Conservation (phyloP, 495 filamentous ascomycete species). For the Podospora sp. region DNA sequence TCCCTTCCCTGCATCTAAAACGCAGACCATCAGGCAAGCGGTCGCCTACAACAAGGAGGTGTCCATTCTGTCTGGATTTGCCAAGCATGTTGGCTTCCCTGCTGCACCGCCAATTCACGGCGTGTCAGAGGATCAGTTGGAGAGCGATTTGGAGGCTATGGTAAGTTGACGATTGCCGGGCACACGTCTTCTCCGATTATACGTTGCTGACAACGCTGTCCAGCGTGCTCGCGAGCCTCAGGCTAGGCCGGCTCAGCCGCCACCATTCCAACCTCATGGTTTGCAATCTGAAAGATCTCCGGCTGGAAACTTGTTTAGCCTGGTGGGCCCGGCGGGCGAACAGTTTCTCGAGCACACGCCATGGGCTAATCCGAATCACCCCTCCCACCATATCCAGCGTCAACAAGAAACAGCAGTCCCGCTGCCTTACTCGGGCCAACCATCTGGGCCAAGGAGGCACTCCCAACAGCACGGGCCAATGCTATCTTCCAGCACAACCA, state of each 20-base stretch:
- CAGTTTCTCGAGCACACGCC: slow-evolving; percentile 80
- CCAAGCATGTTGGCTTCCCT: slow-evolving; percentile 93
- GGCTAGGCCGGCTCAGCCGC: slow-evolving; percentile 15
- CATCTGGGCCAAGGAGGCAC: slow-evolving; percentile 35
- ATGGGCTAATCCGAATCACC: slow-evolving; percentile 88
- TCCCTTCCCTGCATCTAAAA: slow-evolving; percentile 68
- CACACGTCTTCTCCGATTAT: not conserved
- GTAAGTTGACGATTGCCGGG: slow-evolving; percentile 56
- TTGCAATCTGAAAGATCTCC: slow-evolving; percentile 23
- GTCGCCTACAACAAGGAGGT: slow-evolving; percentile 92
- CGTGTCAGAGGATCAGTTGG: slow-evolving; percentile 70
- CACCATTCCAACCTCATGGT: slow-evolving; percentile 25
- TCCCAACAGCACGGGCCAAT: slow-evolving; percentile 37
- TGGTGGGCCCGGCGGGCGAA: slow-evolving; percentile 69
- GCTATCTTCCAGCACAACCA: slow-evolving; percentile 31
- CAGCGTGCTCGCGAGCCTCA: slow-evolving; percentile 43
- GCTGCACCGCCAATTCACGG: slow-evolving; percentile 82
- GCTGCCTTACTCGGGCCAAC: slow-evolving; percentile 29
- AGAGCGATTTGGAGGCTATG: slow-evolving; percentile 88
- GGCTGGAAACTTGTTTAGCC: slow-evolving; percentile 42
- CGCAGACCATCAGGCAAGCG: slow-evolving; percentile 75
- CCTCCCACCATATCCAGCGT: slow-evolving; percentile 61
- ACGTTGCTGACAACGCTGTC: slow-evolving; percentile 27
- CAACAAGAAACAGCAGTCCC: slow-evolving; percentile 27
- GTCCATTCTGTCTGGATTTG: slow-evolving; percentile 83